These are phyloP conservation scores for Hanseniaspora lachancei DNA, from an alignment of 805 yeast genomes.

Conservation along the genomic window DNA sequence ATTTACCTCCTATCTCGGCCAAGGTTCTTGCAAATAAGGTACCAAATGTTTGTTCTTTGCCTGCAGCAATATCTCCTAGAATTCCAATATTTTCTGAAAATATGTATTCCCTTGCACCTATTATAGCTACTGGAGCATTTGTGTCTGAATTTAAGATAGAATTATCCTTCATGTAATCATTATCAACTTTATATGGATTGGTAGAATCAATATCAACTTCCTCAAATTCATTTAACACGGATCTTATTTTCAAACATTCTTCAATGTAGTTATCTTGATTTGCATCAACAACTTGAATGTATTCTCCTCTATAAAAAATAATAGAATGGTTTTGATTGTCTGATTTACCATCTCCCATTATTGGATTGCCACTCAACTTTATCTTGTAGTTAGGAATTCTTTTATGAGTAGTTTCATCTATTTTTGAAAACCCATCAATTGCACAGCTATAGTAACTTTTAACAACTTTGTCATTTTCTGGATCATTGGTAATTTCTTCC, in stretches of 20 bases:
- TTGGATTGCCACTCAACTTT: slow-evolving; percentile 85
- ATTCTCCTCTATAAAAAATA: slow-evolving; percentile 84
- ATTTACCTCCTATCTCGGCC: slow-evolving; percentile 86
- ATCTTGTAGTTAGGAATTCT: slow-evolving; percentile 52
- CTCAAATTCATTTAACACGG: slow-evolving; percentile 82
- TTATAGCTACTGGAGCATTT: slow-evolving; percentile 63
- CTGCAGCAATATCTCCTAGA: slow-evolving; percentile 92
- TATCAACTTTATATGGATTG: slow-evolving; percentile 52
- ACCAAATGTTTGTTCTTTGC: slow-evolving; percentile 94
- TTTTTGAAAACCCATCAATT: slow-evolving; percentile 45
- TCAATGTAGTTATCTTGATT: slow-evolving; percentile 92
- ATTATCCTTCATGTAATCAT: slow-evolving; percentile 28
- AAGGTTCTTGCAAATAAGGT: slow-evolving; percentile 86
- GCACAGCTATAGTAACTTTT: slow-evolving; percentile 49
- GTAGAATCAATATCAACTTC: slow-evolving; percentile 45
- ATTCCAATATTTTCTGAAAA: slow-evolving; percentile 89
- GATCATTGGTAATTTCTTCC: slow-evolving; percentile 25
- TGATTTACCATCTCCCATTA: slow-evolving; percentile 90
- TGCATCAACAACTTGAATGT: slow-evolving; percentile 88
- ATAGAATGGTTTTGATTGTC: slow-evolving; percentile 87
- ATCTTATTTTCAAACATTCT: slow-evolving; percentile 81
- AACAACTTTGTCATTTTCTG: slow-evolving; percentile 19
- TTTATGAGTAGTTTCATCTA: slow-evolving; percentile 37
- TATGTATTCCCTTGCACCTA: slow-evolving; percentile 90
- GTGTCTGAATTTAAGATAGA: neutral